Conservation (phyloP, 1,139 yeast species). For the Geotrichum klebahnii region DNA sequence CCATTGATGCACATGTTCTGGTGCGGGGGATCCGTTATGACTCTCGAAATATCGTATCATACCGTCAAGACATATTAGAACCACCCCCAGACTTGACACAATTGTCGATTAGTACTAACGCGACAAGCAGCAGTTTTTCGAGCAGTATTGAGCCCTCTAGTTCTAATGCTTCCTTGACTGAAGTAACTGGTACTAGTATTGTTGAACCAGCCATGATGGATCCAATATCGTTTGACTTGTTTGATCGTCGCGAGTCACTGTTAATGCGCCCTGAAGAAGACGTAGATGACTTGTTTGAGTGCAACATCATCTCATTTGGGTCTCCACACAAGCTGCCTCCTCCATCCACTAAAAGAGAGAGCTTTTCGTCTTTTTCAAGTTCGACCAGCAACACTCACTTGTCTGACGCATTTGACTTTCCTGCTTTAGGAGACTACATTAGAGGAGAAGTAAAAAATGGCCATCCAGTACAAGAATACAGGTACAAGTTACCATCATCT, state of each 20-base stretch:
- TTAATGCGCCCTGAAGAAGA: background rate
- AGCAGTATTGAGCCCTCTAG: background rate
- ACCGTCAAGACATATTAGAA: slow-evolving; percentile 12
- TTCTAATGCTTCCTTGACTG: slow-evolving; percentile 10
- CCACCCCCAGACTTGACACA: too few relatives aligned
- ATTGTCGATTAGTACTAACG: too few relatives aligned
- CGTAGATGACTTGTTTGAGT: too few relatives aligned
- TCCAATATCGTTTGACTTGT: slow-evolving; percentile 9
- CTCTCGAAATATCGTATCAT: slow-evolving; percentile 8
- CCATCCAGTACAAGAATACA: slow-evolving; percentile 6
- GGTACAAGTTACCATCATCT: slow-evolving; percentile 5
- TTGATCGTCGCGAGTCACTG: background rate
- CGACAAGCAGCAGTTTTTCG: background rate
- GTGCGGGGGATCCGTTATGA: slow-evolving; percentile 5
- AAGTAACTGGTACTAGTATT: slow-evolving; percentile 7
- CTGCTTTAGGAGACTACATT: too few relatives aligned
- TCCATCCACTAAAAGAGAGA: too few relatives aligned
- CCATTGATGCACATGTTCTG: slow-evolving; percentile 7
- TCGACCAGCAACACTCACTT: too few relatives aligned
- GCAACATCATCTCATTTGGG: too few relatives aligned
- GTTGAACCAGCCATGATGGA: background rate
- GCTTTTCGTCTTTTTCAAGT: too few relatives aligned
- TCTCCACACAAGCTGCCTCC: too few relatives aligned
- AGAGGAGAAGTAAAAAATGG: background rate
- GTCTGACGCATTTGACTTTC: slow-evolving; percentile 6